phyloP scores from a whole-genome alignment of 768 basidiomycete species.

The Tephrocybe sp. region DNA sequence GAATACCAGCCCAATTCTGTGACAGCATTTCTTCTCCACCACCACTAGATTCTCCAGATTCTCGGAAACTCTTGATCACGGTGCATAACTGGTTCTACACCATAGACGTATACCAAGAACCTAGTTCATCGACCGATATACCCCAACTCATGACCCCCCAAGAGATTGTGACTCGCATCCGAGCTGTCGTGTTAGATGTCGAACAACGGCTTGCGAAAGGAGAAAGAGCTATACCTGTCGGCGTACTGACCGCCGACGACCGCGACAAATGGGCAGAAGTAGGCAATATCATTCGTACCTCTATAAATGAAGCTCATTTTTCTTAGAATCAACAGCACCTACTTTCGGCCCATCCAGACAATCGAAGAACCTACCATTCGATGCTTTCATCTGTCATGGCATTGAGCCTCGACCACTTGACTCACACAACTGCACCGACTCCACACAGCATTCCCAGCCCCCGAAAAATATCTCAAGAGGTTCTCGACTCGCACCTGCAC shows the following conservation, averaged over 20 bases:
- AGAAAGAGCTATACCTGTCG: slow-evolving; percentile 61
- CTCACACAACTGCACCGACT: slow-evolving; percentile 39
- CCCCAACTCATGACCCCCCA: slow-evolving; percentile 33
- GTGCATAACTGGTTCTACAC: slow-evolving; percentile 80
- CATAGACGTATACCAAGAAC: slow-evolving; percentile 60
- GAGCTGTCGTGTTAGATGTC: slow-evolving; percentile 57
- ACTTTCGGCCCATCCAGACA: slow-evolving; percentile 63
- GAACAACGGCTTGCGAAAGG: slow-evolving; percentile 45
- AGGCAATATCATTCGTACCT: slow-evolving; percentile 24
- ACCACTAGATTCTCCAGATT: slow-evolving; percentile 39
- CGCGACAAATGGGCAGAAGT: slow-evolving; percentile 84
- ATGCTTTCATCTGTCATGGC: slow-evolving; percentile 78
- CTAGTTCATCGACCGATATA: slow-evolving; percentile 23
- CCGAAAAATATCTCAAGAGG: slow-evolving; percentile 33
- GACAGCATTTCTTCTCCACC: slow-evolving; percentile 62
- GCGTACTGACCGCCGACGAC: slow-evolving; percentile 75
- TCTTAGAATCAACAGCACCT: slow-evolving; percentile 71
- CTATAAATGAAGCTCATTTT: background rate
- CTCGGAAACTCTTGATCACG: slow-evolving; percentile 67
- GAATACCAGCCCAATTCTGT: slow-evolving; percentile 67
- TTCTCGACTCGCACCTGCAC: slow-evolving; percentile 72
- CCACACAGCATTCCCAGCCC: slow-evolving; percentile 21
- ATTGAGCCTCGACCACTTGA: slow-evolving; percentile 79
- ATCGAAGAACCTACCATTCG: slow-evolving; percentile 55
- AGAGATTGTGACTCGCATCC: slow-evolving; percentile 45